These are phyloP conservation scores for Phalaenopsis aphrodite DNA, from an alignment of 106 monocot species.

Conservation along the genomic window DNA sequence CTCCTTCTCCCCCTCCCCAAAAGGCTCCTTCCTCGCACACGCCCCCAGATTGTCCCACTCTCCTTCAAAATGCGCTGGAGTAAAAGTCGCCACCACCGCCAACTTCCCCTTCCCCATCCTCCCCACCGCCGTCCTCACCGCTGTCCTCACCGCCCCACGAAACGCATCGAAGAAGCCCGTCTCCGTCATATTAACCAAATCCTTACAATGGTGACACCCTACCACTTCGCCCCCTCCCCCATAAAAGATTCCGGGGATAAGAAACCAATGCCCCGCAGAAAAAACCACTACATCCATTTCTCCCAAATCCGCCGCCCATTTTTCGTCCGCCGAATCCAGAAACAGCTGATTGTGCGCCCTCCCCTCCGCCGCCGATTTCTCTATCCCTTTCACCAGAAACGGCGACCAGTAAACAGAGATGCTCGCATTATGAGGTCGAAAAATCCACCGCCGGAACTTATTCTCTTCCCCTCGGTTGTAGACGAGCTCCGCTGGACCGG, in stretches of 20 bases:
- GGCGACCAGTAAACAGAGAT: conserved; percentile 92
- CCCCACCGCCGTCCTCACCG: conserved; percentile 12
- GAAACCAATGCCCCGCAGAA: conserved; percentile 82
- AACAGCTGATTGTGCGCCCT: conserved; percentile 52
- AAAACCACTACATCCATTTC: conserved; percentile 48
- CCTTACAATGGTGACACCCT: conserved; percentile 77
- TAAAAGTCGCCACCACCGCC: conserved; percentile 77
- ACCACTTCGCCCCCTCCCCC: conserved; percentile 36
- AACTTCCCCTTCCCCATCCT: conserved; percentile 8
- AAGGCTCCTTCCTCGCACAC: conserved; percentile 66
- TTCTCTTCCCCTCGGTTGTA: conserved; percentile 40
- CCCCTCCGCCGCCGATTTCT: conserved; percentile 49
- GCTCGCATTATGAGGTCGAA: conserved; percentile 47
- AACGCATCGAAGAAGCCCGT: conserved; percentile 71
- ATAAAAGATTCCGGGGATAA: conserved; percentile 58
- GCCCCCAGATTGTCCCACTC: conserved; percentile 81
- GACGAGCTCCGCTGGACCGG: conserved; percentile 34
- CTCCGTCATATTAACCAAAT: conserved; percentile 55
- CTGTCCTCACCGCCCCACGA: conserved; percentile 36
- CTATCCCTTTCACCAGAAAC: conserved; percentile 62
- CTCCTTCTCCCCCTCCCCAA: conserved; percentile 49
- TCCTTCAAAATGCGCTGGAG: conserved; percentile 91
- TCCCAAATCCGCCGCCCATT: conserved; percentile 49
- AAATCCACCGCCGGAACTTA: conserved; percentile 61
- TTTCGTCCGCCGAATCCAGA: conserved; percentile 50